phyloP scores from a whole-genome alignment of 306 rosid genomes.

The Cucumis sativus region Cucumber_9930_V3 NC_026661.2:5466501-5467000 shows the following conservation, averaged over 20 bases:
- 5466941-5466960: constrained; percentile 19
- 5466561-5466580: constrained; percentile 45
- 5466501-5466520: constrained; percentile 19
- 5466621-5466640: constrained; percentile 42
- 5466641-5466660: constrained; percentile 33
- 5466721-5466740: constrained; percentile 21
- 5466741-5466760: constrained; percentile 32
- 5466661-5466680: constrained; percentile 41
- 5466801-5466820: constrained; percentile 22
- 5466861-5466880: constrained; percentile 41
- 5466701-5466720: constrained; percentile 17
- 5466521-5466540: constrained; percentile 11
- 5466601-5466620: constrained; percentile 55
- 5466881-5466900: constrained; percentile 52
- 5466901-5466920: constrained; percentile 14
- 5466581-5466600: constrained; percentile 47
- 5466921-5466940: constrained; percentile 17
- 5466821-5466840: constrained; percentile 11
- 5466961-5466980: constrained; percentile 22
- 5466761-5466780: constrained; percentile 40
- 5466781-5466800: constrained; percentile 24
- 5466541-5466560: constrained; percentile 44
- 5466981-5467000: constrained; percentile 42
- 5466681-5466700: constrained; percentile 34
- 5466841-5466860: constrained; percentile 19